Evolutionary conservation across 352 stramenopile genomes (phyloP).

Genomic region (Phytopythium litorale): DNA sequence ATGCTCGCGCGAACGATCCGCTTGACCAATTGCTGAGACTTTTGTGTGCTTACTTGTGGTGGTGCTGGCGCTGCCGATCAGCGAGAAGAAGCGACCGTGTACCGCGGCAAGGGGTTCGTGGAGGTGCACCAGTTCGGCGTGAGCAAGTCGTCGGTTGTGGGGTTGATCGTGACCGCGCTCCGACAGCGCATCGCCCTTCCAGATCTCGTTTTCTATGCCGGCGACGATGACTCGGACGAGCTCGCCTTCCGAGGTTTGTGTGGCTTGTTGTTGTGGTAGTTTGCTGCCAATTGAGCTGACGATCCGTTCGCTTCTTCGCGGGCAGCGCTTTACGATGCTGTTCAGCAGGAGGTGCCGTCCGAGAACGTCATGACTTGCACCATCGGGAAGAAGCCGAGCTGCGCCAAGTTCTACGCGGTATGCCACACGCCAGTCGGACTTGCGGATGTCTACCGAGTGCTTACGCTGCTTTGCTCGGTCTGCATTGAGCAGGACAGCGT

Average conservation of each 20-base stretch:
- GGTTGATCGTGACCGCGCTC: slow-evolving; percentile 47
- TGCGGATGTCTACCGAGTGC: neutral
- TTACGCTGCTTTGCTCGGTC: neutral
- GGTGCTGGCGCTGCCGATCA: slow-evolving; percentile 8
- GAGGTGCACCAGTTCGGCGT: slow-evolving; percentile 75
- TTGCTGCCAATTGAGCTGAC: neutral
- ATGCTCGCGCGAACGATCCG: neutral
- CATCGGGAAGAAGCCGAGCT: slow-evolving; percentile 97
- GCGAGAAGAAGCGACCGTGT: slow-evolving; percentile 55
- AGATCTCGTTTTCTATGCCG: slow-evolving; percentile 95
- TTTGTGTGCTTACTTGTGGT: neutral
- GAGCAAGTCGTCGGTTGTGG: slow-evolving; percentile 55
- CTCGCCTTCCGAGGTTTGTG: slow-evolving; percentile 73
- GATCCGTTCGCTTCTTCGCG: neutral
- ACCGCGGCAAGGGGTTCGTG: slow-evolving; percentile 61
- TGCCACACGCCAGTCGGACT: neutral
- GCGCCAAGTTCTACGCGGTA: slow-evolving; percentile 93
- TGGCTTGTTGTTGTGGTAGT: slow-evolving; percentile 22
- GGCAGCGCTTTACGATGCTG: slow-evolving; percentile 46
- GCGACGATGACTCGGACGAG: slow-evolving; percentile 98
- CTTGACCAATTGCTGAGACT: neutral
- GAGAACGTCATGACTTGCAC: slow-evolving; percentile 91
- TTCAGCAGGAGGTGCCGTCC: slow-evolving; percentile 24
- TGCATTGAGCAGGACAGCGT: slow-evolving; percentile 36
- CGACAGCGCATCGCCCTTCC: slow-evolving; percentile 59